phyloP scores from a whole-genome alignment of 208 protist genomes.

The Acanthamoeba castellanii region DNA sequence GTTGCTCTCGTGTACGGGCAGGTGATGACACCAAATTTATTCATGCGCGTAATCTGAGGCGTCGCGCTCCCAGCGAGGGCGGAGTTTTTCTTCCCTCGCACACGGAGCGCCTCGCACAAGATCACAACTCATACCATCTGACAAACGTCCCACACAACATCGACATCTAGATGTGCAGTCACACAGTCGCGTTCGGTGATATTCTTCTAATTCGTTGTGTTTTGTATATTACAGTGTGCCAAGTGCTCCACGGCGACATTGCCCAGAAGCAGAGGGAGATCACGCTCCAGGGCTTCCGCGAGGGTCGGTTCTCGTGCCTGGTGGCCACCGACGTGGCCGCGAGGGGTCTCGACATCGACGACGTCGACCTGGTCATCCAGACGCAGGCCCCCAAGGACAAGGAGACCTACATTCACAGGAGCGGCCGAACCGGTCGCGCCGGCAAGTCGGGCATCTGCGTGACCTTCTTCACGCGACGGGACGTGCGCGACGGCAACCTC shows the following conservation, averaged over 20 bases:
- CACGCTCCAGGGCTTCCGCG: constrained; percentile 71
- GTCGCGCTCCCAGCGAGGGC: constrained; percentile 13
- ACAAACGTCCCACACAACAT: not conserved
- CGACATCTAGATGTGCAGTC: no score
- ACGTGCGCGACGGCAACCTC: constrained; percentile 53
- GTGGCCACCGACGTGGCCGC: constrained; percentile 70
- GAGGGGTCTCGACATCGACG: constrained; percentile 64
- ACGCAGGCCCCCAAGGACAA: constrained; percentile 96
- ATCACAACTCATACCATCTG: not conserved
- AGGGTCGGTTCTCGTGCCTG: constrained; percentile 59
- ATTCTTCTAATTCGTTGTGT: no score
- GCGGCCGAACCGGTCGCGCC: constrained; percentile 64
- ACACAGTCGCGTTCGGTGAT: no score
- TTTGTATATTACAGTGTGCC: no score
- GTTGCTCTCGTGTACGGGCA: not conserved
- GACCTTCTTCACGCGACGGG: constrained; percentile 56
- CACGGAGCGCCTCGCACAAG: constrained; percentile 18
- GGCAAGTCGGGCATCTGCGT: constrained; percentile 61
- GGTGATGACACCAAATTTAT: not conserved
- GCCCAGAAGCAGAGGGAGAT: constrained; percentile 64
- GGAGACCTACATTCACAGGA: constrained; percentile 96
- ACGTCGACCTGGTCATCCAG: constrained; percentile 90
- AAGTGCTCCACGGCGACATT: constrained; percentile 75
- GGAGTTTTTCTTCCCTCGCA: constrained; percentile 31
- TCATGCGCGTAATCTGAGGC: constrained; percentile 34